These are phyloP conservation scores for Solanum ossicruentum DNA, from an alignment of 257 asterid species.

Conservation along the genomic window DNA sequence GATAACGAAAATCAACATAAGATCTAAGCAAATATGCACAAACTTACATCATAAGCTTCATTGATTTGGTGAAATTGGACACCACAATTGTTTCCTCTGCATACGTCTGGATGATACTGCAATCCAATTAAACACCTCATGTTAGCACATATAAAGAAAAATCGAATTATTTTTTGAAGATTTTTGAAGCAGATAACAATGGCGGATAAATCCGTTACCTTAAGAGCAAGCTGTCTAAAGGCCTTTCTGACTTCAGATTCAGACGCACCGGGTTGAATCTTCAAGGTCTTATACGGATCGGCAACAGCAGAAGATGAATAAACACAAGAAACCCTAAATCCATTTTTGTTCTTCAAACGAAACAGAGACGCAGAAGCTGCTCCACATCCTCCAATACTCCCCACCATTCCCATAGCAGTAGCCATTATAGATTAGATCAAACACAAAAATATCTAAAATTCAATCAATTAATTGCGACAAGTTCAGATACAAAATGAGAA, in stretches of 20 bases:
- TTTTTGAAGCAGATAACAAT: neutral
- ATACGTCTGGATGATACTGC: slow-evolving; percentile 97
- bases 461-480: neutral
- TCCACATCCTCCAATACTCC: slow-evolving; percentile 29
- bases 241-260: slow-evolving; percentile 89
- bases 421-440: slow-evolving; percentile 23
- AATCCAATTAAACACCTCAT: neutral
- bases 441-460: neutral
- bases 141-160: neutral
- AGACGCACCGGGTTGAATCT: slow-evolving; percentile 60
- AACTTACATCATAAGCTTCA: slow-evolving; percentile 76
- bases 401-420: slow-evolving; percentile 14
- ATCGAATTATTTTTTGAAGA: no score
- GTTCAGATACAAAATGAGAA: neutral
- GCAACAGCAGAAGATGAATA: slow-evolving; percentile 24
- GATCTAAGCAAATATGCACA: neutral
- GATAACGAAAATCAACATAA: neutral
- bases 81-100: slow-evolving; percentile 53
- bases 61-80: slow-evolving; percentile 55
- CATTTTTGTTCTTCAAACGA: slow-evolving; percentile 20
- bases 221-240: slow-evolving; percentile 76
- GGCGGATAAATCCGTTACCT: slow-evolving; percentile 21
- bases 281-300: slow-evolving; percentile 77
- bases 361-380: slow-evolving; percentile 29
- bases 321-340: slow-evolving; percentile 39